Conservation (phyloP, 2,329 filamentous ascomycete genomes). For the Neonectria coccinea region DNA sequence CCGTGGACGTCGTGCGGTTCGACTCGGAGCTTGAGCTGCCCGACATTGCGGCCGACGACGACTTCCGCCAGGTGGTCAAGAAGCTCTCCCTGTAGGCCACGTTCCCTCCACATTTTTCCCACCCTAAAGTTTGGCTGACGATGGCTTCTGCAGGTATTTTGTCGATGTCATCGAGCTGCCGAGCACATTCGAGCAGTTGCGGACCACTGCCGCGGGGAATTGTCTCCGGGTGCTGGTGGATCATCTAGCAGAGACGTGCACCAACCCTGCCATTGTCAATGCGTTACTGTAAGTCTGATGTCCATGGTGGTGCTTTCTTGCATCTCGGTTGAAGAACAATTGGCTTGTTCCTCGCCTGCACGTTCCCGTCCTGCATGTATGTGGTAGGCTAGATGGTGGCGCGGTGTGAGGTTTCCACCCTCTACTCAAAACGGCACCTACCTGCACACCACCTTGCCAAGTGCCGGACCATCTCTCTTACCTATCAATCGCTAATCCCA, state of each 20-base stretch:
- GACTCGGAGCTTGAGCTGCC: slow-evolving; percentile 60
- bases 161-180: slow-evolving; percentile 72
- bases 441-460: neutral
- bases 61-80: slow-evolving; percentile 73
- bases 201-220: slow-evolving; percentile 72
- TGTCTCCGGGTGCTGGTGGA: slow-evolving; percentile 70
- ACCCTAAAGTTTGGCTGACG: neutral
- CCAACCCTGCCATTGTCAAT: slow-evolving; percentile 77
- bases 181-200: slow-evolving; percentile 78
- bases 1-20: slow-evolving; percentile 47
- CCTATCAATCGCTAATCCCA: slow-evolving; percentile 25
- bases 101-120: neutral
- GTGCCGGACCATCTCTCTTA: neutral
- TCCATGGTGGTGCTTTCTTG: neutral
- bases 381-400: neutral
- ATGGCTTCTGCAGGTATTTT: slow-evolving; percentile 64
- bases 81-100: slow-evolving; percentile 71
- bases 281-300: slow-evolving; percentile 72
- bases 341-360: neutral
- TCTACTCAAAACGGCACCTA: neutral
- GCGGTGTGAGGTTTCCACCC: slow-evolving; percentile 12
- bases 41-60: slow-evolving; percentile 67
- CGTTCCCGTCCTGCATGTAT: neutral
- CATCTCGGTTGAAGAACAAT: slow-evolving; percentile 5
- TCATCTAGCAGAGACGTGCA: slow-evolving; percentile 71